Evolutionary conservation across 345 rosid genomes (phyloP).

Genomic region (Orychophragmus violaceus): DNA sequence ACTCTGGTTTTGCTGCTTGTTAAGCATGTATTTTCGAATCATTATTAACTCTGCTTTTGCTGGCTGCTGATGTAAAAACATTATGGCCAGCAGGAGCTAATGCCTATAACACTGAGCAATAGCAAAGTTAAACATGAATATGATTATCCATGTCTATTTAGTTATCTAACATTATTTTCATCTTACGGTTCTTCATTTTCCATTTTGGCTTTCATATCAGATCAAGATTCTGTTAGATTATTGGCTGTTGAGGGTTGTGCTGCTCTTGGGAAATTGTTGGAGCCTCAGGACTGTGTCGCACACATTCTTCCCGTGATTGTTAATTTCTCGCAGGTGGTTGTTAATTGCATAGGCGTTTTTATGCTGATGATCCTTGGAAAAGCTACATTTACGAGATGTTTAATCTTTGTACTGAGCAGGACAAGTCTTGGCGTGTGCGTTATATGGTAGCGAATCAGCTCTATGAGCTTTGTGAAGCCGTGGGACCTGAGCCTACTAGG

Average conservation of each 20-base stretch:
- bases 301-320: constrained; percentile 72
- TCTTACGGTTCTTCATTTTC: background rate
- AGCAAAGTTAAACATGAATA: background rate
- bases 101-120: constrained; percentile 5
- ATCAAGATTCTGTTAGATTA: constrained; percentile 73
- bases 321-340: constrained; percentile 69
- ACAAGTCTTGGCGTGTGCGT: constrained; percentile 98
- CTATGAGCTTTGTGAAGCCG: constrained; percentile 95
- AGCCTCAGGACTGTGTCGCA: constrained; percentile 64
- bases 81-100: background rate
- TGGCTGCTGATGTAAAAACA: background rate
- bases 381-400: constrained; percentile 25
- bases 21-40: background rate
- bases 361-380: background rate
- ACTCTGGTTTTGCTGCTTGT: background rate
- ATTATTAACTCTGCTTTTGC: background rate
- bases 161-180: background rate
- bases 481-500: constrained; percentile 94
- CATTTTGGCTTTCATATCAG: constrained; percentile 32
- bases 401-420: constrained; percentile 40
- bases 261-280: constrained; percentile 70
- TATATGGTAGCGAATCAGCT: constrained; percentile 96
- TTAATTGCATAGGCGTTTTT: background rate
- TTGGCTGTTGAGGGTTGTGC: constrained; percentile 84
- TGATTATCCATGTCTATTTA: background rate